A percentile compares a stretch with the other conserved stretches of the same genome.
phyloP scores from a whole-genome alignment of 495 filamentous ascomycete species.

The Trypethelium eluteriae region DNA sequence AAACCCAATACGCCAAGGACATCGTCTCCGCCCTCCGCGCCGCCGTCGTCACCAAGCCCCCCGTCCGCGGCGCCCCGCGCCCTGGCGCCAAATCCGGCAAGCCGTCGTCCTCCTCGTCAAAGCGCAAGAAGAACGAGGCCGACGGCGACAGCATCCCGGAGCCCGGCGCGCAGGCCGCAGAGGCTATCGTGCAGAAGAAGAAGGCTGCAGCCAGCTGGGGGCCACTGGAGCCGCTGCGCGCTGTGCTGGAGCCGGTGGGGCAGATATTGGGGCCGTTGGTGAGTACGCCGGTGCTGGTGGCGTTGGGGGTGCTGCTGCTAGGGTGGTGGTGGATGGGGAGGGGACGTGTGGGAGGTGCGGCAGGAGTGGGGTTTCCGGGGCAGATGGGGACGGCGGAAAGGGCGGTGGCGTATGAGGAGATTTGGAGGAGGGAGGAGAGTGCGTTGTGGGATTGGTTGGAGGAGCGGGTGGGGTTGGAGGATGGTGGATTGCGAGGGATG shows the following conservation, averaged over 20 bases:
- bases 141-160: conserved; percentile 36
- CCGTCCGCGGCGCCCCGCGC: conserved; percentile 42
- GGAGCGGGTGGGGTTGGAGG: conserved; percentile 68
- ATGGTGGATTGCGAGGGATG: conserved; percentile 18
- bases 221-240: conserved; percentile 65
- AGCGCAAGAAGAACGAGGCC: conserved; percentile 29
- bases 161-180: conserved; percentile 39
- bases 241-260: conserved; percentile 59
- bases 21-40: conserved; percentile 64
- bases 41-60: conserved; percentile 59
- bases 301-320: conserved; percentile 49
- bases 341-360: conserved; percentile 21
- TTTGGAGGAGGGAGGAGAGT: conserved; percentile 84
- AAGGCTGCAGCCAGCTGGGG: conserved; percentile 57
- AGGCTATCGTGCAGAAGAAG: conserved; percentile 38
- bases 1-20: conserved; percentile 69
- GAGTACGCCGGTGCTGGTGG: conserved; percentile 53
- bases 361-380: conserved; percentile 17
- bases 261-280: conserved; percentile 64
- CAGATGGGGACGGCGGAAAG: conserved; percentile 50
- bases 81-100: conserved; percentile 45
- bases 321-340: conserved; percentile 44
- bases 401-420: conserved; percentile 80
- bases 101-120: conserved; percentile 52
- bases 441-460: conserved; percentile 96